A percentile compares a stretch with the other conserved stretches of the same genome.
phyloP scores from a whole-genome alignment of 495 filamentous ascomycete species.

The Daldinia grandis region DNA sequence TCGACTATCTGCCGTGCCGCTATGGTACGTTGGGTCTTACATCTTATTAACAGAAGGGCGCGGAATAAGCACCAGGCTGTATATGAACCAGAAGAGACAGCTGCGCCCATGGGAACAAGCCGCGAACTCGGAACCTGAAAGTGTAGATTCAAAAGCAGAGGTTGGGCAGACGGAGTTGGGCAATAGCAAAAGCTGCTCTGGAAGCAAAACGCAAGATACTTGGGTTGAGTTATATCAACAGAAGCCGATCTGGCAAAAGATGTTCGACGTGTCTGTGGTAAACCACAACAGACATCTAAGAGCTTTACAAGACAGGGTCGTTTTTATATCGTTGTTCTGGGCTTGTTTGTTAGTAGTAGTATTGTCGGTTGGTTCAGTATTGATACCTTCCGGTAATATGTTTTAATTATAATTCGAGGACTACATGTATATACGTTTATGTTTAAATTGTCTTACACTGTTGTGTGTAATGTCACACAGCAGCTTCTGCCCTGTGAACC shows the following conservation, averaged over 20 bases:
- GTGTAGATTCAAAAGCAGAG: slow-evolving; percentile 9
- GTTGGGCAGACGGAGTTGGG: not conserved
- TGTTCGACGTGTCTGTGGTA: slow-evolving; percentile 69
- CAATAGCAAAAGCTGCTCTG: slow-evolving; percentile 33
- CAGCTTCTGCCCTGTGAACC: not conserved
- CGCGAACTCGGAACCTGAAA: slow-evolving; percentile 28
- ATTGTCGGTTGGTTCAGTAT: slow-evolving; percentile 50
- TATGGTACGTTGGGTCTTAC: slow-evolving; percentile 68
- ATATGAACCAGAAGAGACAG: slow-evolving; percentile 65
- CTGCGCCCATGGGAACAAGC: slow-evolving; percentile 71
- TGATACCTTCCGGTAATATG: slow-evolving; percentile 42
- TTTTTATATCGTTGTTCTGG: slow-evolving; percentile 59
- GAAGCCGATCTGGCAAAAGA: slow-evolving; percentile 64
- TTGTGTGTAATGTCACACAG: not conserved
- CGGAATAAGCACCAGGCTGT: slow-evolving; percentile 66
- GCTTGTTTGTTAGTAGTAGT: slow-evolving; percentile 44
- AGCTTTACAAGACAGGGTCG: slow-evolving; percentile 71
- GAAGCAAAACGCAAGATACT: not conserved
- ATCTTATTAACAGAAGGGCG: slow-evolving; percentile 69
- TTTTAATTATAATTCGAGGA: slow-evolving; percentile 9
- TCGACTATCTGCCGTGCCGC: slow-evolving; percentile 62
- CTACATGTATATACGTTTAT: not conserved
- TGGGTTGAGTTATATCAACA: slow-evolving; percentile 67
- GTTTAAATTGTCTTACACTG: not conserved
- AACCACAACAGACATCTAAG: slow-evolving; percentile 69